Evolutionary conservation across 2,329 filamentous ascomycete species (phyloP).

Genomic region (Nannizziopsis barbatae): DNA sequence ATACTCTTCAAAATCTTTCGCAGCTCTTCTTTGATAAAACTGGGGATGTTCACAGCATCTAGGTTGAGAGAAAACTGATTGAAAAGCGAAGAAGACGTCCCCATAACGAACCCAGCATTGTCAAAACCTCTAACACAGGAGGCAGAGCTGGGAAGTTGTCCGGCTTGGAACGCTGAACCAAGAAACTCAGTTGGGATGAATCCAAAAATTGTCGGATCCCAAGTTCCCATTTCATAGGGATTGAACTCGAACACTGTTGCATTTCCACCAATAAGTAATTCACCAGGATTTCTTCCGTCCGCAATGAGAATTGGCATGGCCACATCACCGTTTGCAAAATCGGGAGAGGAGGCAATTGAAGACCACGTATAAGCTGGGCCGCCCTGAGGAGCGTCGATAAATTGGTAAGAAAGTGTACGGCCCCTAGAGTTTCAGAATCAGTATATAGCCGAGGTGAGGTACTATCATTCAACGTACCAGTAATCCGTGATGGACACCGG

Average conservation of each 20-base stretch:
- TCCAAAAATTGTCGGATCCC: conserved; percentile 59
- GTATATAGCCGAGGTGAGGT: background rate
- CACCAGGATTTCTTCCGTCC: conserved; percentile 53
- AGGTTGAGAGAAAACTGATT: conserved; percentile 62
- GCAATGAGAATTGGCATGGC: conserved; percentile 66
- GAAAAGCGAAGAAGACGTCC: conserved; percentile 75
- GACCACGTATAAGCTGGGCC: conserved; percentile 72
- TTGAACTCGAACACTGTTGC: conserved; percentile 68
- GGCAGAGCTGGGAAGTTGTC: conserved; percentile 45
- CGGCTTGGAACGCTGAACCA: conserved; percentile 59
- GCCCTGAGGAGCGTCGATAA: conserved; percentile 64
- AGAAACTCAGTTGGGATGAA: conserved; percentile 62
- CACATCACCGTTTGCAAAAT: conserved; percentile 52
- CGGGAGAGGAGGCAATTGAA: conserved; percentile 54
- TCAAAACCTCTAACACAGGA: conserved; percentile 69
- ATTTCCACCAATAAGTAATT: conserved; percentile 54
- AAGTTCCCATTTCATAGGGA: conserved; percentile 68
- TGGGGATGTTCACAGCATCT: conserved; percentile 42
- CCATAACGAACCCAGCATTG: conserved; percentile 72
- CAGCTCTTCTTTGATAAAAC: conserved; percentile 43
- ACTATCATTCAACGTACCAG: conserved; percentile 41
- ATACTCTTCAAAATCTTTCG: conserved; percentile 44
- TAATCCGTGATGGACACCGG: conserved; percentile 71
- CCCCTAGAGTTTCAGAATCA: conserved; percentile 35
- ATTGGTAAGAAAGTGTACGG: conserved; percentile 72